These are phyloP conservation scores for Fusarium luffae DNA, from an alignment of 2,329 filamentous ascomycete genomes.

Conservation along the genomic window DNA sequence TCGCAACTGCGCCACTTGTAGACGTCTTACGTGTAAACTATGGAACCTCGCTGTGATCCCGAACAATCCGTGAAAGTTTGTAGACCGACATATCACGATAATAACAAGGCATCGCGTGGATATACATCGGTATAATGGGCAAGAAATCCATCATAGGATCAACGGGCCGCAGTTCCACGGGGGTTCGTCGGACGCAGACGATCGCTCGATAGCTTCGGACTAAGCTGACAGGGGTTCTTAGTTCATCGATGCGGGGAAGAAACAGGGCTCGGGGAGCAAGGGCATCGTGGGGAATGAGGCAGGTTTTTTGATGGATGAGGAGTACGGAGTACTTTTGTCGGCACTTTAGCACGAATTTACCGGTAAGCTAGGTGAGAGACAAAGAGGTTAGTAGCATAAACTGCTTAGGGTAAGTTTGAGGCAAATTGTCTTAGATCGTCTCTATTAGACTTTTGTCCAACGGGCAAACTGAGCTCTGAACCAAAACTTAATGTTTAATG, in stretches of 20 bases:
- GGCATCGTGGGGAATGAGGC: conserved; percentile 28
- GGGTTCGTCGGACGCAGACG: conserved; percentile 30
- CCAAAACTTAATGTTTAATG: not conserved
- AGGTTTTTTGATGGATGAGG: conserved; percentile 7
- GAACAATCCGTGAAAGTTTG: not conserved
- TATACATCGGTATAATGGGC: not conserved
- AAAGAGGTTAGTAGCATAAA: not conserved
- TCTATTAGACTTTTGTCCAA: conserved; percentile 2
- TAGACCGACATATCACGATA: not conserved
- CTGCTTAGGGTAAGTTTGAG: not conserved
- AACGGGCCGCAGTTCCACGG: conserved; percentile 40
- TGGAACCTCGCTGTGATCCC: not conserved
- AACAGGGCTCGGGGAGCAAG: conserved; percentile 5
- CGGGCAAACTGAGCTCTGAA: not conserved
- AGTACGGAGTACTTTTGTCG: conserved; percentile 5
- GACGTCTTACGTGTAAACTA: not conserved
- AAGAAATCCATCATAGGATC: conserved; percentile 21
- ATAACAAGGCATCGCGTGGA: not conserved
- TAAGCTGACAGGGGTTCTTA: conserved; percentile 4
- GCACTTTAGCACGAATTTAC: conserved; percentile 2
- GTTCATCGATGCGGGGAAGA: conserved; percentile 34
- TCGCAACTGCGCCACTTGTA: not conserved
- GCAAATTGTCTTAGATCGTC: not conserved
- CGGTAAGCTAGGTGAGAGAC: not conserved
- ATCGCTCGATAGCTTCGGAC: conserved; percentile 28